Base-by-base conservation (phyloP, 208 protist species). In the Crithidia fasciculata region DNA sequence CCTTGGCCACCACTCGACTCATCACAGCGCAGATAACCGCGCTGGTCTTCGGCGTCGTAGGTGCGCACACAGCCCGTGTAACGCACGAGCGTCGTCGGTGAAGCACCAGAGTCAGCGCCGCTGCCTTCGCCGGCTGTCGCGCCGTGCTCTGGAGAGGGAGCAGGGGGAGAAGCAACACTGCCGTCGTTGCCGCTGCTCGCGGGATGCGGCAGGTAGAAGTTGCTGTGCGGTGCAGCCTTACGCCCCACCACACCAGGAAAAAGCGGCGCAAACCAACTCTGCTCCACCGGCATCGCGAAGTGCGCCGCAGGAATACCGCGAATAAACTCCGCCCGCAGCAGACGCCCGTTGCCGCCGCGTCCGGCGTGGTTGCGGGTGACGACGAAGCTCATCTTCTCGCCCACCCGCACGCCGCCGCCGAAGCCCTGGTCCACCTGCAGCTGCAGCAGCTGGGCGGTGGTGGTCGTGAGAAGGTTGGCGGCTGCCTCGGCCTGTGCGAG, bases 311-410 rank as follows among this genome's bases (percentile, higher is more conserved):
- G 76, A 5, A 77, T n/a, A 16, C 90, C 90, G 6, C 84, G 82
- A 13, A 95, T 81, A 58, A 84, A 74, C 62, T 93, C 88, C 19
- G 88, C 90, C 4, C 88, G 83, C 49, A 95, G 81, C 47, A 91
- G 82, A 2, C 90, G 86, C 15, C 64, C 74, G 45, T 55, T 79
- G 37, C 82, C 73, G 41, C 76, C 65, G 19, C 82, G 82, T 6
- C 43, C 78, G 16, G 78, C 73, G 18, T 78, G 60, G 64, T 94
- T 94, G 65, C 86, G 84, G 3, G 81, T 88, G 16, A 87, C 82
- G 28, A 85, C 81, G 65, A 94, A 91, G 47, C 66, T 87, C 37
- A 92, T 47, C 10, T 43, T 66, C 55, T 94, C 88, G 8, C 62
- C 57, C 3, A 83, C 72, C 2, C 67, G 73, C 9, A 89, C 18